Evolutionary conservation across 2,329 filamentous ascomycete genomes (phyloP).

Genomic region (Volutella citrinella): DNA sequence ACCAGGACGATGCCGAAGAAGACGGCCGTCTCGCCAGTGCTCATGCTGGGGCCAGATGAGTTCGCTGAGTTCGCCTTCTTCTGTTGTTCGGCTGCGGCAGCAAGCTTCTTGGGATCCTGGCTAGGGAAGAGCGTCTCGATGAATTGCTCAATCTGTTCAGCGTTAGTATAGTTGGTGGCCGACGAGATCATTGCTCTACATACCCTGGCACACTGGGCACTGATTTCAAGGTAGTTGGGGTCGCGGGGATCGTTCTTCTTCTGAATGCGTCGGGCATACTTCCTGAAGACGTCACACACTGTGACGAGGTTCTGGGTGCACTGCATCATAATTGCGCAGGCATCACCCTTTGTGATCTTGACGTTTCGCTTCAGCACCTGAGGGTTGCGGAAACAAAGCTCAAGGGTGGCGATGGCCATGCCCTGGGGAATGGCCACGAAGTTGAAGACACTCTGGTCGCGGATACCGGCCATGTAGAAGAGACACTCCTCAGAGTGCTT

Average conservation of each 20-base stretch:
- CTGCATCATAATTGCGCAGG: slow-evolving; percentile 86
- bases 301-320: slow-evolving; percentile 85
- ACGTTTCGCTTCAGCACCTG: slow-evolving; percentile 81
- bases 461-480: slow-evolving; percentile 95
- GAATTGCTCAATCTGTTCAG: slow-evolving; percentile 79
- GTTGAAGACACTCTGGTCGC: slow-evolving; percentile 98
- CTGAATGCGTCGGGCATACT: slow-evolving; percentile 77
- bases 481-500: slow-evolving; percentile 87
- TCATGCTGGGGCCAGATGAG: slow-evolving; percentile 45
- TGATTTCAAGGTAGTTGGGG: slow-evolving; percentile 89
- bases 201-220: slow-evolving; percentile 83
- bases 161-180: slow-evolving; percentile 9
- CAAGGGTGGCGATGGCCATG: slow-evolving; percentile 96
- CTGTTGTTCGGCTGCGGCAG: slow-evolving; percentile 34
- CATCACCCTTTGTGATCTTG: slow-evolving; percentile 95
- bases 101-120: slow-evolving; percentile 66
- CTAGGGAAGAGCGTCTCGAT: slow-evolving; percentile 90
- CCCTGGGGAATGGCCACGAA: slow-evolving; percentile 95
- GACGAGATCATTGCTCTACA: not conserved
- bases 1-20: slow-evolving; percentile 65
- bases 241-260: slow-evolving; percentile 93
- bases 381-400: slow-evolving; percentile 89
- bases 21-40: slow-evolving; percentile 59
- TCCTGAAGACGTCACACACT: slow-evolving; percentile 78
- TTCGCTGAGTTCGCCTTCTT: slow-evolving; percentile 36